Base-by-base conservation (phyloP, 2,329 filamentous ascomycete genomes). In the Trichophyton equinum region DNA sequence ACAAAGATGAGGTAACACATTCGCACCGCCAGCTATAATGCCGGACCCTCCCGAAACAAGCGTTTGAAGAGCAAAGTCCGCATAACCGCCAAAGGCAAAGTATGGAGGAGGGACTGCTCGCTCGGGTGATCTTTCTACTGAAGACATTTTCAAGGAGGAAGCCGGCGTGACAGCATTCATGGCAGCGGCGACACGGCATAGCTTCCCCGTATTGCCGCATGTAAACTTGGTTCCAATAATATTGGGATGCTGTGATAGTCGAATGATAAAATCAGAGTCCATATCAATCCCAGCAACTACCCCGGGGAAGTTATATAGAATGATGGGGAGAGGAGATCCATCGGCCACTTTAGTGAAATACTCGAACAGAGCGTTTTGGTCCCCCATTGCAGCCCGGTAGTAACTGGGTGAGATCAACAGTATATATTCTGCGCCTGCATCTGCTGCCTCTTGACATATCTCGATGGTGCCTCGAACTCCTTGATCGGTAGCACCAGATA, bases 191-290 rank as follows among this genome's bases (percentile, higher is more conserved):
- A 95, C 88, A 42, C 90, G 85, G 11, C 89, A 91, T 65, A 95
- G 81, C 77, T 95, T 95, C 65, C 90, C 90, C 0, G 89, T 94
- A 78, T 89, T 94, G 65, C 88, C 90, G 72, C 89, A 95, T 46
- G 90, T 95, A 79, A 95, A 95, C 74, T 95, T 95, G 59, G 89
- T 91, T 65, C 90, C 90, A 64, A 91, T 78, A 69, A 95, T 89
- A 75, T 95, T 95, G 65, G 85, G 84, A 75, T 95, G 89, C 71
- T 85, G 77, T 46, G 86, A 87, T 42, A 95, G 82, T 71, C 81
- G 82, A 76, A 94, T 89, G 69, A 95, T 82, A 63, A 92, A 81
- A 72, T 95, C 90, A 62, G 87, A 91, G 79, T 94, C 89, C 83
- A 95, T 87, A 73, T 95, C 90, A 70, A 95, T 87, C 57, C 90